Base-by-base conservation (phyloP, 805 yeast species). In the Ogataea saltuana region DNA sequence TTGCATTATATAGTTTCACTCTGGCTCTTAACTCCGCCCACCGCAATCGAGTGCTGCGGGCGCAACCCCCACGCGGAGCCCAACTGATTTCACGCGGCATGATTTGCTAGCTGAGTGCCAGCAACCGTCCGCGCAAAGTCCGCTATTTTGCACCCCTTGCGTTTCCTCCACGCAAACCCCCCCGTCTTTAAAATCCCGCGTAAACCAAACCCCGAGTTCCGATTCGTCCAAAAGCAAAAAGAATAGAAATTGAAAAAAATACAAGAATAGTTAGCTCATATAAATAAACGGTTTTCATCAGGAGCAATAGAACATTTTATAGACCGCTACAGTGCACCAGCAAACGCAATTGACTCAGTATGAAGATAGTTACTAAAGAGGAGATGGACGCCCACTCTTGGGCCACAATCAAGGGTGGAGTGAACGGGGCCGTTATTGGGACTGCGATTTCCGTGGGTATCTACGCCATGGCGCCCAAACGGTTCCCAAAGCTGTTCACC, bases 351-450 rank as follows among this genome's bases (percentile, higher is more conserved):
- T n/a, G n/a, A n/a, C n/a, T n/a, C 18, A 72, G 25, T 23, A 85
- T 85, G 93, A 85, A 85, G 73, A 65, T 85, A 48, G 69, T 81
- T 33, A 68, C 82, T 22, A 70, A 74, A 46, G 86, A 83, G 61
- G 90, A 85, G 67, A 71, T 78, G 46, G 72, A 72, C 41, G 88
- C 80, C 16, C 89, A 85, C 63, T 71, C 72, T 56, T 69, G 72
- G 50, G 78, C 79, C 47, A 76, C 83, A 16, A 58, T 75, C 10
- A 54, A 61, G 7, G 91, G 89, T 61, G 88, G 83, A 41, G 25
- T 73, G 16, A 75, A 80, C 54, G 90, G 90, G 50, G 67, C 74
- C 21, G 45, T 47, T 3, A 29, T 61, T 11, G 96, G 96, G 41
- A 58, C 76, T 1, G 64, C 69, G 4, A 54, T 79, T n/a, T 77